Base-by-base conservation (phyloP, 148 eudicot genomes). In the Salicornia ramosissima region DNA sequence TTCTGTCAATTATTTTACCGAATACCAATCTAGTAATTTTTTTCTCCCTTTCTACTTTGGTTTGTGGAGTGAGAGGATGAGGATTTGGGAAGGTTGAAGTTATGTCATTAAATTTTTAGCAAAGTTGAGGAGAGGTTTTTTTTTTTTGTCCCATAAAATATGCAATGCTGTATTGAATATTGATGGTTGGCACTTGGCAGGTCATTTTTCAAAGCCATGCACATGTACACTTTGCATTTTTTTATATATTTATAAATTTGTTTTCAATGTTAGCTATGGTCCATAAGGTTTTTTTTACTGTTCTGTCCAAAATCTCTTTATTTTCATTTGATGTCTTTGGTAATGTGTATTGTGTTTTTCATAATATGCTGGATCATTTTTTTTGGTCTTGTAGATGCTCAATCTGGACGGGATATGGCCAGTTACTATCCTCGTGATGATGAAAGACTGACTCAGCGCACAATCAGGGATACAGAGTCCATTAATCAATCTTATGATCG, bases 401-500 rank as follows among this genome's bases (percentile, higher is more conserved):
- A 81, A 34, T 62, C 86, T 67, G 90, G 86, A 55, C 92, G 68
- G 71, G 92, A 91, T 22, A 45, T 79, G 71, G 33, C 87, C 36
- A 76, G 80, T 76, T 87, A 84, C 75, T 81, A 75, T 78, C 59
- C 79, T 47, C 95, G 71, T 43, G 87, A 84, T 18, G 85, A 84
- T 70, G 86, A 77, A 39, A 80, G 88, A 72, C 77, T 76, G 31
- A 64, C 77, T 6, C 71, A 74, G 34, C 91, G 65, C 61, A 78
- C 68, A 62, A n/a, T 80, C 40, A 83, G 86, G 82, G 97, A 88
- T 71, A 74, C 84, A 5, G 87, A 89, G 12, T 56, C 90, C 47
- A 79, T 87, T 69, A 85, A 85, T 71, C 88, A 89, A 63, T 85
- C 92, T 33, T 91, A 91, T 67, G 90, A 85, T 65, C 84, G 79